These are phyloP conservation scores for Syncephalastrum sp. DNA, from an alignment of 371 early-diverging fungal species.

Conservation along the genomic window DNA sequence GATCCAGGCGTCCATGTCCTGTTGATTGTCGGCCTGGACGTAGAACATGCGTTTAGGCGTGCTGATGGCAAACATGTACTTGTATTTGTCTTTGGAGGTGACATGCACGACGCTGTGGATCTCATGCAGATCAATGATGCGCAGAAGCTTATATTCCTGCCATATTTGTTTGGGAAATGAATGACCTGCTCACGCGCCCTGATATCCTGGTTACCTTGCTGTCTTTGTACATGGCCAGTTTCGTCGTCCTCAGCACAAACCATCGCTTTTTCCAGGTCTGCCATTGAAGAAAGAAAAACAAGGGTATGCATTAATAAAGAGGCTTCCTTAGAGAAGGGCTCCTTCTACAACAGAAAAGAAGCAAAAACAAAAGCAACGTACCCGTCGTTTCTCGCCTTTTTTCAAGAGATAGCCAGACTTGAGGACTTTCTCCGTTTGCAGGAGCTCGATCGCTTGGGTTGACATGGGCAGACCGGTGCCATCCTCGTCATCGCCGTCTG, in stretches of 20 bases:
- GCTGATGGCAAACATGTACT: conserved; percentile 75
- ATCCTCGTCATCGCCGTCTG: conserved; percentile 59
- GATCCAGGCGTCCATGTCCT: conserved; percentile 75
- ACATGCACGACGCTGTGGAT: conserved; percentile 77
- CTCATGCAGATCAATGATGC: conserved; percentile 73
- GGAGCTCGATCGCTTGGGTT: conserved; percentile 48
- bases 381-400: conserved; percentile 79
- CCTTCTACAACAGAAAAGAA: background rate
- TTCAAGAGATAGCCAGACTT: conserved; percentile 71
- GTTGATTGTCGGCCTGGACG: conserved; percentile 64
- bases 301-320: background rate
- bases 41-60: conserved; percentile 76
- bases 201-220: conserved; percentile 55
- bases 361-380: conserved; percentile 16
- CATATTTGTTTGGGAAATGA: conserved; percentile 2
- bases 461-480: conserved; percentile 42
- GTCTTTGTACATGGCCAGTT: conserved; percentile 84
- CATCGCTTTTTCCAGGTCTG: conserved; percentile 86
- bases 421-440: conserved; percentile 66
- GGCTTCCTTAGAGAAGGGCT: background rate
- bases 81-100: conserved; percentile 60
- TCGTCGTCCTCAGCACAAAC: conserved; percentile 81
- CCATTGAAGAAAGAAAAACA: conserved; percentile 5
- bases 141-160: conserved; percentile 78
- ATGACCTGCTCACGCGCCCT: conserved; percentile 1